Evolutionary conservation across 257 asterid species (phyloP).

Genomic region (Buddleja alternifolia): DNA sequence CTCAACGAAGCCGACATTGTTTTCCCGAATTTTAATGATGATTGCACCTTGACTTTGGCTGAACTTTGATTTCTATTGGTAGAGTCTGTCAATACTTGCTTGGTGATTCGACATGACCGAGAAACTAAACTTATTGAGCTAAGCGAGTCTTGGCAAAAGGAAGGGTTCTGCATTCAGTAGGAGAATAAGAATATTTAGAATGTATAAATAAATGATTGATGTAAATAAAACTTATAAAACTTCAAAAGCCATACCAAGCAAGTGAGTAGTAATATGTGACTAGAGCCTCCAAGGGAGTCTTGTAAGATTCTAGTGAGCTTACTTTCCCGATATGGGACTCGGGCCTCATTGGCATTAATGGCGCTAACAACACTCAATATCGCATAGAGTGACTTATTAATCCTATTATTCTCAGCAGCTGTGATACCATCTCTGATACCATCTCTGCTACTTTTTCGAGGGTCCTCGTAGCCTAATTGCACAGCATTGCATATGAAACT

Average conservation of each 20-base stretch:
- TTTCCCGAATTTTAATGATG: conserved; percentile 47
- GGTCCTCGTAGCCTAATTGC: conserved; percentile 72
- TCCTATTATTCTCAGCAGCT: conserved; percentile 55
- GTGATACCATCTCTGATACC: conserved; percentile 57
- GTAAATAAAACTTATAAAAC: conserved; percentile 9
- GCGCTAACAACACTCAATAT: conserved; percentile 73
- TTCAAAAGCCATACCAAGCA: conserved; percentile 63
- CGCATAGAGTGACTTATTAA: conserved; percentile 61
- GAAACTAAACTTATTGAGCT: conserved; percentile 70
- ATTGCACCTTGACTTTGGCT: conserved; percentile 44
- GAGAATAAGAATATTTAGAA: conserved; percentile 14
- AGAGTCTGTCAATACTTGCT: conserved; percentile 56
- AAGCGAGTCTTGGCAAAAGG: conserved; percentile 72
- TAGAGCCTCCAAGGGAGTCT: conserved; percentile 75
- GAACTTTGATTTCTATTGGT: conserved; percentile 47
- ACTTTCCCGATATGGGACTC: conserved; percentile 83
- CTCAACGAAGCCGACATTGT: conserved; percentile 44
- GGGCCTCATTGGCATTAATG: conserved; percentile 55
- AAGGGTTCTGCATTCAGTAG: conserved; percentile 56
- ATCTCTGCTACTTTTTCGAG: conserved; percentile 58
- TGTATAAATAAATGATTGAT: conserved; percentile 9
- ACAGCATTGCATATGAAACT: conserved; percentile 20
- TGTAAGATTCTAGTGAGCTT: conserved; percentile 78
- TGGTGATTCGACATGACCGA: conserved; percentile 57
- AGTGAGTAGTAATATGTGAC: conserved; percentile 62